Base-by-base conservation (phyloP, 2,329 filamentous ascomycete species). In the Cadophora luteo-olivacea region DNA sequence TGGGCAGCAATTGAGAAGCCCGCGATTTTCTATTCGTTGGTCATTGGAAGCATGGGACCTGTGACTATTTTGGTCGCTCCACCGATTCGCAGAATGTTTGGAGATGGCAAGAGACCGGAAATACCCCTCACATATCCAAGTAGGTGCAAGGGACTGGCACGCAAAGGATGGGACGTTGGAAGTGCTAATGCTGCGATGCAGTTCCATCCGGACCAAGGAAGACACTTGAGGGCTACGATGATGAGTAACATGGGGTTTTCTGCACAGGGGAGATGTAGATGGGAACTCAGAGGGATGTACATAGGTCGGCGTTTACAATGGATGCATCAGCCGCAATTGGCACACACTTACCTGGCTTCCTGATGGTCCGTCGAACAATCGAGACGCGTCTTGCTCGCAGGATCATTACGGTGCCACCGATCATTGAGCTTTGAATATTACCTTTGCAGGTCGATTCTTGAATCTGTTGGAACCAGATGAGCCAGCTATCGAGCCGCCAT, bases 91-190 rank as follows among this genome's bases (percentile, higher is more conserved):
- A 82, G 84, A 71, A 84, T 83, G 72, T 81, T 97, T 67, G 94
- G 94, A 75, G 93, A 97, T 79, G 82, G 89, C 75, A 86, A 89
- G 75, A 87, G 91, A 72, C 83, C 87, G 72, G 87, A 85, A 67
- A 89, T 98, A 72, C 96, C 96, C 38, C 83, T 94, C 80, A 97
- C 94, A 79, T 99, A 98, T 85, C 96, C 96, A 69, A 88, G 95
- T 98, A 87, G 80, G 93, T 87, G 52, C 45, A 24, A 24, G 25
- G 1, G 66, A 22, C n/a, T 8, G 24, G 25, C n/a, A 38, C 29
- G 36, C 5, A 36, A 36, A 11, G 25, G 49, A 9, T 48, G 14
- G 8, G 19, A 12, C 9, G 22, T 32, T 25, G 25, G 19, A 32
- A 12, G 54, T 52, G 70, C 75, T 78, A 72, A 78, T 70, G 22